Evolutionary conservation across 441 rosid genomes (phyloP), one percentile per base, ranked within the genome.

Genomic region (Populus tomentosa): DNA sequence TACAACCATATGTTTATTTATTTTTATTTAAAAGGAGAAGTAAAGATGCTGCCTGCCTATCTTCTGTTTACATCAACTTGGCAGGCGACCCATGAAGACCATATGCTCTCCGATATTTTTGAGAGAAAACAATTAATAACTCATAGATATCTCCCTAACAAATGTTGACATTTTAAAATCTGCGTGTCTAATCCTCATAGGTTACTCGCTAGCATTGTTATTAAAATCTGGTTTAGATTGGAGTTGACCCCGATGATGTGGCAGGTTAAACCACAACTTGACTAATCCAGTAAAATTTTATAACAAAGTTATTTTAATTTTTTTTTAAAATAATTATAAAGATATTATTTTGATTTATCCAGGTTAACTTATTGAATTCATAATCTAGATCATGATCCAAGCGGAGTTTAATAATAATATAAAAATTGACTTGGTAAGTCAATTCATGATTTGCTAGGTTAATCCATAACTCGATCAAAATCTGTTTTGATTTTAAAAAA

Each of bases 81-180:
- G 63, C 63, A 59, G 7, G 11, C 4, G 36, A 33, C 2, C 13
- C 11, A 24, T 30, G 69, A 80, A 28, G 36, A 53, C 30, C 73
- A 46, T 62, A 24, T 50, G 38, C 69, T 68, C 77, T n/a, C 73
- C 53, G 81, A 74, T 79, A 79, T 81, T 80, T 82, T n/a, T 11
- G 8, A n/a, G 24, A n/a, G 3, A 77, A 63, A 75, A 63, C 3
- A 70, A 53, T 35, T 61, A 33, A 59, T 71, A 71, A 71, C 10
- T 46, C 32, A 26, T 1, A 56, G 75, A 65, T 72, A 75, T 75
- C 81, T 78, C 70, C 23, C 35, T 0, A n/a, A 61, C 30, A 10
- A 23, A 40, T 20, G 61, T 66, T 13, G 53, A 33, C 72, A 53
- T 73, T 64, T 36, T 28, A 28, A 28, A 28, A 28, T 28, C 0